phyloP scores from a whole-genome alignment of 2,329 filamentous ascomycete species.

The Amylocarpus encephaloides region DNA sequence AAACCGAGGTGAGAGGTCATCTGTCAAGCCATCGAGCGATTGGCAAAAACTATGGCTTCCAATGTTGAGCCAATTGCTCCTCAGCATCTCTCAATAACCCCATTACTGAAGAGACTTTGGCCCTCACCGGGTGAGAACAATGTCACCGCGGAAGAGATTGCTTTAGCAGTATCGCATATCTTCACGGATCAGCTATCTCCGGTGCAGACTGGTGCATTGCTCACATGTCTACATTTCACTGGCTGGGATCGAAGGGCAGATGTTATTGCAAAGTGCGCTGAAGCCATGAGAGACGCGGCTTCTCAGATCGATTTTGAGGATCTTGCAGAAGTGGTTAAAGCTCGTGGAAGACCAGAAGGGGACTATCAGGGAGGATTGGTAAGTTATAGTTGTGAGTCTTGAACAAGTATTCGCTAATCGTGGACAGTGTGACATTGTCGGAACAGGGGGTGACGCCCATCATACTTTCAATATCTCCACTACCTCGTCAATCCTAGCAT shows the following conservation, averaged over 20 bases:
- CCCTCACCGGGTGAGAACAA: conserved; percentile 39
- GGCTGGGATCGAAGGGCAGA: conserved; percentile 76
- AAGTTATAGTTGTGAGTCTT: conserved; percentile 33
- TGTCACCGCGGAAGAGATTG: conserved; percentile 75
- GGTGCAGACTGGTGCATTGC: conserved; percentile 77
- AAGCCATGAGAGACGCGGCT: conserved; percentile 76
- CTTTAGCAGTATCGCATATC: conserved; percentile 81
- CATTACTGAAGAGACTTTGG: conserved; percentile 68
- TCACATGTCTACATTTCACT: conserved; percentile 90
- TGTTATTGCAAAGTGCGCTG: conserved; percentile 78
- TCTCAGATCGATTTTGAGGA: conserved; percentile 60
- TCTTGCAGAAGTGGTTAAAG: conserved; percentile 55
- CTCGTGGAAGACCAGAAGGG: conserved; percentile 59
- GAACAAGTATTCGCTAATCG: conserved; percentile 8
- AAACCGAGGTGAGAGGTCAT: too few species aligned
- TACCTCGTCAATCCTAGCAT: conserved; percentile 86
- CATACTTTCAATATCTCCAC: conserved; percentile 99
- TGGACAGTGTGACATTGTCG: conserved; percentile 78
- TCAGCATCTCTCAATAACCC: conserved; percentile 48
- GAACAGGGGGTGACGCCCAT: conserved; percentile 92
- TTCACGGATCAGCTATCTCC: conserved; percentile 87
- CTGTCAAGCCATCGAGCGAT: neutral
- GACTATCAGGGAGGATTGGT: conserved; percentile 78
- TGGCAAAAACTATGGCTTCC: conserved; percentile 17
- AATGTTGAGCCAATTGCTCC: conserved; percentile 20